A percentile compares a stretch with the other conserved stretches of the same genome.
Conservation (phyloP, 2,329 filamentous ascomycete species). For the Aspergillus tanneri region DNA sequence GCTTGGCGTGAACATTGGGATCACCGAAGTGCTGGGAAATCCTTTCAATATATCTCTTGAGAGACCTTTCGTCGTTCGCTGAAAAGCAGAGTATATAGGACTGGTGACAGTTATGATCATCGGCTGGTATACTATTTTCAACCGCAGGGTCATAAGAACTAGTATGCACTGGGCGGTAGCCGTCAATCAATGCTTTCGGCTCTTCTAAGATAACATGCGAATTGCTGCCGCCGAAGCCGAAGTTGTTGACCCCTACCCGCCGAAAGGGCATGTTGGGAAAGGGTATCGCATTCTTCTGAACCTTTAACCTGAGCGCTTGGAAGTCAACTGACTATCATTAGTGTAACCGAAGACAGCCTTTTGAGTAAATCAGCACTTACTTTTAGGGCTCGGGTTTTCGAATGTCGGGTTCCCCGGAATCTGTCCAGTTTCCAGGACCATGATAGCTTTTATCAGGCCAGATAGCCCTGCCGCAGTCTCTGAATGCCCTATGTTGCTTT, state of each 20-base stretch:
- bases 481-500: conserved; percentile 46
- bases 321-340: conserved; percentile 1
- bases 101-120: not conserved
- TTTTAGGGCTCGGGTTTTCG: conserved; percentile 34
- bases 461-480: conserved; percentile 48
- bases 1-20: not conserved
- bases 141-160: not conserved
- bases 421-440: conserved; percentile 41
- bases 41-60: conserved; percentile 7
- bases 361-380: conserved; percentile 1
- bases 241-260: conserved; percentile 23
- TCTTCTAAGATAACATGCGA: conserved; percentile 17
- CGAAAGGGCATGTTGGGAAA: conserved; percentile 11
- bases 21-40: not conserved
- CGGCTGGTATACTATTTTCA: not conserved
- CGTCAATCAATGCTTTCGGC: not conserved
- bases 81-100: conserved; percentile 12
- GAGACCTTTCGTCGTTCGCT: conserved; percentile 12
- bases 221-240: conserved; percentile 25
- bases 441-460: conserved; percentile 45
- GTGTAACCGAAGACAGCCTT: not conserved
- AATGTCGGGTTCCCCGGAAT: conserved; percentile 20
- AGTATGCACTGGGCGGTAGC: not conserved
- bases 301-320: conserved; percentile 8
- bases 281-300: conserved; percentile 1